Conservation (phyloP, 2,329 filamentous ascomycete genomes). For the Colletotrichum liriopes region DNA sequence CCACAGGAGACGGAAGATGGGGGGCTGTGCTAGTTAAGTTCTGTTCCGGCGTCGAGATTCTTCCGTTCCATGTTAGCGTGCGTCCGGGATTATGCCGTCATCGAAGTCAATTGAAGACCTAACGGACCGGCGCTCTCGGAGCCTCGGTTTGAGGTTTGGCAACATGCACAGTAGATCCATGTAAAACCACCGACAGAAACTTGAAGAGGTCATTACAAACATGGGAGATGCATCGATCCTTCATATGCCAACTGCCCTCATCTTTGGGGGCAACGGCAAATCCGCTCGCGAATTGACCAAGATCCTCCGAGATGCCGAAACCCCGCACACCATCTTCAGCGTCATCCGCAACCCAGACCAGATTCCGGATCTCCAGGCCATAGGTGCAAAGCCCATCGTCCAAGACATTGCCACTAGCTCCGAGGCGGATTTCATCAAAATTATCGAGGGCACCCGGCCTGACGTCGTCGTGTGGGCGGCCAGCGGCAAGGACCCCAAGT, state of each 20-base stretch:
- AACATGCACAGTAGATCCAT: not conserved
- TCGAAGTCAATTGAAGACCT: not conserved
- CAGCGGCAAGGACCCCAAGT: constrained; percentile 52
- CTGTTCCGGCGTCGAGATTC: not conserved
- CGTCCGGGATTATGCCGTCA: constrained; percentile 33
- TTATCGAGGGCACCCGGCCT: constrained; percentile 53
- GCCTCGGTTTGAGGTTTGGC: not conserved
- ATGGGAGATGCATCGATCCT: constrained; percentile 44
- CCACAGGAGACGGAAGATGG: constrained; percentile 2
- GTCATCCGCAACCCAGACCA: constrained; percentile 53
- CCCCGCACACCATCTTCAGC: constrained; percentile 47
- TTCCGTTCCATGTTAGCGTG: constrained; percentile 22
- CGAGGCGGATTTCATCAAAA: constrained; percentile 54
- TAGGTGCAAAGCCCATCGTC: constrained; percentile 60
- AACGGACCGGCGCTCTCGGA: not conserved
- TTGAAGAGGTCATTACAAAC: not conserved
- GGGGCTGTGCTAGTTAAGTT: not conserved
- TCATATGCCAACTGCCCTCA: constrained; percentile 46
- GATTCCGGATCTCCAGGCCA: constrained; percentile 51
- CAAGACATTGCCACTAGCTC: constrained; percentile 58
- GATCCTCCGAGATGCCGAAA: constrained; percentile 41
- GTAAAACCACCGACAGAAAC: not conserved
- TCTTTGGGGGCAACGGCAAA: constrained; percentile 49
- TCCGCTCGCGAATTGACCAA: constrained; percentile 46
- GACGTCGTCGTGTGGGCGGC: constrained; percentile 54